Evolutionary conservation across 768 basidiomycete genomes (phyloP).

Genomic region (Macrocybe gigantea): DNA sequence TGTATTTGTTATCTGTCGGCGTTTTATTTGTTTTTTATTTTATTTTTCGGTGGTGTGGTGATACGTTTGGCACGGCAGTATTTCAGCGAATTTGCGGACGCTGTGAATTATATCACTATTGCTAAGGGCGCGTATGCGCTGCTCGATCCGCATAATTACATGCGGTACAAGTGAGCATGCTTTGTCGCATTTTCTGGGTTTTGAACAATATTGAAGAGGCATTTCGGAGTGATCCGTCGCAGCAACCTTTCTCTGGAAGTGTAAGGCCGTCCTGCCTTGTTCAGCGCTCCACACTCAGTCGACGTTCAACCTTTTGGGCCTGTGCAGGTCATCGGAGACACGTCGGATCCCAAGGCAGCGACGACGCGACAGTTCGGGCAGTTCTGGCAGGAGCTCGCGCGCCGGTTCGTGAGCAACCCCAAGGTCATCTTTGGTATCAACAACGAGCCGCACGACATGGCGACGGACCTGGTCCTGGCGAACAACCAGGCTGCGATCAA

Average conservation of each 20-base stretch:
- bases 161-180: slow-evolving; percentile 38
- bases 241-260: slow-evolving; percentile 37
- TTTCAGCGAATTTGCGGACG: slow-evolving; percentile 35
- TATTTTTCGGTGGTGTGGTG: background rate
- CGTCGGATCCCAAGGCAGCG: slow-evolving; percentile 36
- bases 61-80: slow-evolving; percentile 20
- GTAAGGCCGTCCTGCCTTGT: slow-evolving; percentile 16
- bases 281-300: no score
- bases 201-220: background rate
- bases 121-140: slow-evolving; percentile 36
- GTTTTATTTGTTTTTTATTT: background rate
- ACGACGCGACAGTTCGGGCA: slow-evolving; percentile 35
- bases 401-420: slow-evolving; percentile 31
- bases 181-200: background rate
- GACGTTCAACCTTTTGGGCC: background rate
- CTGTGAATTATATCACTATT: slow-evolving; percentile 35
- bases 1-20: background rate
- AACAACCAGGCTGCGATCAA: slow-evolving; percentile 42
- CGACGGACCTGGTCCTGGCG: slow-evolving; percentile 32
- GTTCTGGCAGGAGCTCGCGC: slow-evolving; percentile 38
- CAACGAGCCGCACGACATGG: slow-evolving; percentile 44
- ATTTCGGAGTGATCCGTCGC: slow-evolving; percentile 31
- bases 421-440: slow-evolving; percentile 42
- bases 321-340: slow-evolving; percentile 38
- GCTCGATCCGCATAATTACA: slow-evolving; percentile 42